phyloP scores from a whole-genome alignment of 1,284 basidiomycete species.

The Pyrrhoderma lamaoense region DNA sequence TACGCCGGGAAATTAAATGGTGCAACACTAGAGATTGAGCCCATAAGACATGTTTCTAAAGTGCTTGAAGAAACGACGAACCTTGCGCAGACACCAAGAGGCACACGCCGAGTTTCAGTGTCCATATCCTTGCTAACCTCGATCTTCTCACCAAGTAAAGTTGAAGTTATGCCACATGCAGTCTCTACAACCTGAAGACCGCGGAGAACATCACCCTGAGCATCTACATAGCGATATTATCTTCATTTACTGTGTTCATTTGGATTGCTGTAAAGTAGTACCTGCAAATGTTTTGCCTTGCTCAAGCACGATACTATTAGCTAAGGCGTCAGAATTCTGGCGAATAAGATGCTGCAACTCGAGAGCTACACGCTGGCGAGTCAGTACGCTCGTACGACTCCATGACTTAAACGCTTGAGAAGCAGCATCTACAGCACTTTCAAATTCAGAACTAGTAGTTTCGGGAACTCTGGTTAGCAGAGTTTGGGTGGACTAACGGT shows the following conservation, averaged over 20 bases:
- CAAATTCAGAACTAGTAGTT: conserved; percentile 78
- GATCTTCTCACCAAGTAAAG: conserved; percentile 83
- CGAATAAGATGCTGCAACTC: conserved; percentile 80
- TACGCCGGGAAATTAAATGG: conserved; percentile 94
- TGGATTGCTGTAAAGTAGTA: too few relatives aligned
- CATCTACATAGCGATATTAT: too few relatives aligned
- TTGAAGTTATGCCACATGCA: conserved; percentile 77
- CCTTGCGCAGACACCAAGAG: conserved; percentile 74
- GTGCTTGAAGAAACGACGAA: conserved; percentile 26
- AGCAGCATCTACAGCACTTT: conserved; percentile 79
- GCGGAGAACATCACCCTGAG: conserved; percentile 89
- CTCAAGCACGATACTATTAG: conserved; percentile 75
- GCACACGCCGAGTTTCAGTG: conserved; percentile 76
- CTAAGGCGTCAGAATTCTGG: conserved; percentile 70
- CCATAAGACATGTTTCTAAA: conserved; percentile 21
- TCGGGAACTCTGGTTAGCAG: conserved; percentile 86
- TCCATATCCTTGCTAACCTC: conserved; percentile 99
- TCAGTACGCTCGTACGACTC: conserved; percentile 81
- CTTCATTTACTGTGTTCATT: too few relatives aligned
- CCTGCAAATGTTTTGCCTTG: conserved; percentile 86
- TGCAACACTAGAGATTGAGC: conserved; percentile 61
- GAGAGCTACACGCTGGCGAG: conserved; percentile 83
- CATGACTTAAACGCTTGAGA: conserved; percentile 87
- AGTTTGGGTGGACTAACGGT: conserved; percentile 76
- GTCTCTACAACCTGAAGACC: conserved; percentile 94